Evolutionary conservation across 441 rosid species (phyloP).

Genomic region (Populus trichocarpa): DNA sequence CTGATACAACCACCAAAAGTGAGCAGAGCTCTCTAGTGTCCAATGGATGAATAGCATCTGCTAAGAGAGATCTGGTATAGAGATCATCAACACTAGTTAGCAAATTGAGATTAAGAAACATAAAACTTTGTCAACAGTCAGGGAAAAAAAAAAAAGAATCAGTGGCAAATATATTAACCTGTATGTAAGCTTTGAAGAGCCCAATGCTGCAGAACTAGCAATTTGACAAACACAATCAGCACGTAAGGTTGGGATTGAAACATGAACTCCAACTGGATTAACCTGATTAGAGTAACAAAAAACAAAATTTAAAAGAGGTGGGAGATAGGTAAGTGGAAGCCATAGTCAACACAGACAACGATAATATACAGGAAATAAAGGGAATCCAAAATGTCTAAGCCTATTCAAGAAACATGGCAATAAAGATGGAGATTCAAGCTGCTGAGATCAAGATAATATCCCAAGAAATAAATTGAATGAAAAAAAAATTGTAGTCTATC

Average conservation of each 20-base stretch:
- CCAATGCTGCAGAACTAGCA: conserved; percentile 16
- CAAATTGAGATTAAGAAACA: conserved; percentile 13
- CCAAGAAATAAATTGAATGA: background rate
- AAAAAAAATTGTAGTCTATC: background rate
- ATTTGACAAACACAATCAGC: conserved; percentile 20
- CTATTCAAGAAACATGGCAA: background rate
- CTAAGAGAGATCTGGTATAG: conserved; percentile 39
- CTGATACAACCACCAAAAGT: conserved; percentile 40
- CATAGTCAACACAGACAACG: background rate
- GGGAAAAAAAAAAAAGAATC: background rate
- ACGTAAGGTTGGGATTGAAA: conserved; percentile 21
- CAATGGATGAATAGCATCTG: conserved; percentile 32
- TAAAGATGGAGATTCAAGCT: background rate
- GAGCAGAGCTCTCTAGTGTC: conserved; percentile 44
- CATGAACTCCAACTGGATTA: conserved; percentile 19
- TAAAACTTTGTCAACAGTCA: conserved; percentile 3
- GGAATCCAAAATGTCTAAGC: background rate
- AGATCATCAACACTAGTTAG: conserved; percentile 13
- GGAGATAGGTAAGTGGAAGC: conserved; percentile 1
- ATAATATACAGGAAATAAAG: background rate
- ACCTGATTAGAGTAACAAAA: conserved; percentile 25
- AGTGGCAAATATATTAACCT: conserved; percentile 29
- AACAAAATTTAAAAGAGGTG: background rate
- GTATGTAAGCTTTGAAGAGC: conserved; percentile 38
- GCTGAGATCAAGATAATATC: background rate